These are phyloP conservation scores for Carex pumila DNA, from an alignment of 176 grass and related monocot genomes.

Conservation along the genomic window DNA sequence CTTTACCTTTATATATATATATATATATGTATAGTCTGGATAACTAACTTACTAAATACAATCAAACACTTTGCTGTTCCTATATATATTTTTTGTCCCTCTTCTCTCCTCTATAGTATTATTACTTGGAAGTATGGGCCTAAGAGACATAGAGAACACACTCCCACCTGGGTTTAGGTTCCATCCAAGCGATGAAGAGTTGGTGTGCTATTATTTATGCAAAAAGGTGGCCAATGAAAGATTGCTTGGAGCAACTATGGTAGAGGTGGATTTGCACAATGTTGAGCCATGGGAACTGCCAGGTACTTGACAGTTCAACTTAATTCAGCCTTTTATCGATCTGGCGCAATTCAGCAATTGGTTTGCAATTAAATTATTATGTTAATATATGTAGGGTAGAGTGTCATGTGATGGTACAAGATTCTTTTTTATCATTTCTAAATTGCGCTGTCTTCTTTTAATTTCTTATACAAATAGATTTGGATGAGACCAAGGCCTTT, in stretches of 20 bases:
- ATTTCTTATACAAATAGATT: background rate
- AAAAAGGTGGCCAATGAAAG: slow-evolving; percentile 23
- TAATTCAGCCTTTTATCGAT: background rate
- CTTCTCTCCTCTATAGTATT: background rate
- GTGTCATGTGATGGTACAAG: background rate
- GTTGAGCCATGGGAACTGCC: slow-evolving; percentile 47
- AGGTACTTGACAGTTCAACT: background rate
- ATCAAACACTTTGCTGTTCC: background rate
- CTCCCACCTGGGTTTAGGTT: slow-evolving; percentile 44
- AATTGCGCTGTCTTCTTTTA: background rate
- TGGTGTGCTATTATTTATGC: slow-evolving; percentile 35
- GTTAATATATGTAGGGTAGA: background rate
- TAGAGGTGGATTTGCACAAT: slow-evolving; percentile 42
- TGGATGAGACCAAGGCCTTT: background rate
- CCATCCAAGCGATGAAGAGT: slow-evolving; percentile 41
- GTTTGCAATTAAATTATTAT: background rate
- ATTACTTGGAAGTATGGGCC: background rate
- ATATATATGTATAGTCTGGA: background rate
- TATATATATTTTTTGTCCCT: background rate
- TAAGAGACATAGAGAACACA: slow-evolving; percentile 35
- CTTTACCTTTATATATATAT: background rate
- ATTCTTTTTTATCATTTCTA: background rate
- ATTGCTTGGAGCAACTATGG: slow-evolving; percentile 12
- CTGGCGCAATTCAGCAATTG: background rate
- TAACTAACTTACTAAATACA: background rate